phyloP scores from a whole-genome alignment of 2,329 filamentous ascomycete genomes.

The Diplodia intermedia region DNA sequence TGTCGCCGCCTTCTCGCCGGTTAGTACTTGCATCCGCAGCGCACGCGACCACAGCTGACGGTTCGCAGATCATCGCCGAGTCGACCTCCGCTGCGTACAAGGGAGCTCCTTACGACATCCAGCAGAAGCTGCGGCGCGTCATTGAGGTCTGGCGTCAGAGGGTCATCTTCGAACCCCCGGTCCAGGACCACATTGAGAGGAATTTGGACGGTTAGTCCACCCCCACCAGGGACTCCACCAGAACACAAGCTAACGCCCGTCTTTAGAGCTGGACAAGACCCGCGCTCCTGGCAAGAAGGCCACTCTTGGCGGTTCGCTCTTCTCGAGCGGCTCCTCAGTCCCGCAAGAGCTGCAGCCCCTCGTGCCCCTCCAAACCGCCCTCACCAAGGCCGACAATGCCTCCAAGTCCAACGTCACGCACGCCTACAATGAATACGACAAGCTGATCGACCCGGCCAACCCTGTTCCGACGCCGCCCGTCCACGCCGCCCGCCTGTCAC shows the following conservation, averaged over 20 bases:
- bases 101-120: slow-evolving; percentile 82
- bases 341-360: slow-evolving; percentile 80
- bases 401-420: slow-evolving; percentile 71
- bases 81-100: slow-evolving; percentile 91
- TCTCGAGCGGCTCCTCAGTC: slow-evolving; percentile 65
- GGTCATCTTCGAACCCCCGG: slow-evolving; percentile 79
- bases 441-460: slow-evolving; percentile 74
- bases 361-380: slow-evolving; percentile 73
- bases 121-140: slow-evolving; percentile 84
- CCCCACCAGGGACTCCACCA: not conserved
- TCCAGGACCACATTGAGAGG: slow-evolving; percentile 81
- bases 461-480: slow-evolving; percentile 82
- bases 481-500: slow-evolving; percentile 86
- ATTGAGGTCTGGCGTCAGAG: slow-evolving; percentile 94
- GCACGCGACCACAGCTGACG: slow-evolving; percentile 4
- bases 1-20: slow-evolving; percentile 85
- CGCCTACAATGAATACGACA: slow-evolving; percentile 83
- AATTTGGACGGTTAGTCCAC: slow-evolving; percentile 72
- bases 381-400: slow-evolving; percentile 74
- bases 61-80: slow-evolving; percentile 76
- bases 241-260: slow-evolving; percentile 28
- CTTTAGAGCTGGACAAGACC: slow-evolving; percentile 62
- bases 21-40: slow-evolving; percentile 42
- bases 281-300: slow-evolving; percentile 59
- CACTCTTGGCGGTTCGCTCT: slow-evolving; percentile 72